Evolutionary conservation across 768 basidiomycete species (phyloP).

Genomic region (Agrocybe pediades): DNA sequence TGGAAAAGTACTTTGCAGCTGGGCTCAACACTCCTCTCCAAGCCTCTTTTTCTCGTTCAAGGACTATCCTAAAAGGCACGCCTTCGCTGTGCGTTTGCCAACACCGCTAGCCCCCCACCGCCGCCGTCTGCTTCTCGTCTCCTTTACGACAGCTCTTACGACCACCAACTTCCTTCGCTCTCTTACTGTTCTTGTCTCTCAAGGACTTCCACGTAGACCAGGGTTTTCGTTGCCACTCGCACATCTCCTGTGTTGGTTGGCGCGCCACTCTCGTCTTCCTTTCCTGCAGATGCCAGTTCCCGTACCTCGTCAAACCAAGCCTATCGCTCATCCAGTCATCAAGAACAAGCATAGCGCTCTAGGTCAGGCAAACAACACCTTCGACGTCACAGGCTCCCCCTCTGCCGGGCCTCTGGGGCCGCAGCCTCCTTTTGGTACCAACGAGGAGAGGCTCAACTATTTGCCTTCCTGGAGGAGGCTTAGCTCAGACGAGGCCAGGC

Average conservation of each 20-base stretch:
- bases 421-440: constrained; percentile 64
- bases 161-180: constrained; percentile 40
- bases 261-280: constrained; percentile 41
- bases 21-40: constrained; percentile 29
- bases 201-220: constrained; percentile 44
- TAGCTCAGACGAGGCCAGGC: constrained; percentile 62
- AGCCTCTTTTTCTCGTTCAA: constrained; percentile 32
- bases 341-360: constrained; percentile 55
- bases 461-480: constrained; percentile 72
- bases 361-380: constrained; percentile 47
- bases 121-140: constrained; percentile 30
- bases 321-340: constrained; percentile 63
- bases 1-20: constrained; percentile 28
- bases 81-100: constrained; percentile 92
- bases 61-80: constrained; percentile 75
- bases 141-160: constrained; percentile 76
- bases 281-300: constrained; percentile 84
- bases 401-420: constrained; percentile 62
- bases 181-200: constrained; percentile 35
- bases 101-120: constrained; percentile 35
- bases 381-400: constrained; percentile 56
- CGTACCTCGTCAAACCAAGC: constrained; percentile 63
- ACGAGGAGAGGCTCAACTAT: constrained; percentile 75
- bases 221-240: constrained; percentile 41
- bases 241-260: constrained; percentile 44